Base-by-base conservation (phyloP, 805 yeast genomes). In the Wickerhamiella kazuoi region DNA sequence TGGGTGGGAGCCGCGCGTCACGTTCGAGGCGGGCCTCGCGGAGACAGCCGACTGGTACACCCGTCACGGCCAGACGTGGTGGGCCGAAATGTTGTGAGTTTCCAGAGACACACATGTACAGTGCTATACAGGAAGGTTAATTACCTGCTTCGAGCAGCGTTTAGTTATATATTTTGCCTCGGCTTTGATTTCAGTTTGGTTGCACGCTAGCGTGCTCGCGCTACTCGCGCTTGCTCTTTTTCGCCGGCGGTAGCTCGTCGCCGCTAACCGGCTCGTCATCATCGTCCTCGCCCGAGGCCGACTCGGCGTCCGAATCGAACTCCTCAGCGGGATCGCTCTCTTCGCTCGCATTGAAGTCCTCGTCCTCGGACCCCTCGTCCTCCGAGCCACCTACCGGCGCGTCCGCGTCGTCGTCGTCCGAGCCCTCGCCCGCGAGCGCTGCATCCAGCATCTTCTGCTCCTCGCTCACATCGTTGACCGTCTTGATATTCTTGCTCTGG, bases 381-480 rank as follows among this genome's bases (percentile, higher is more conserved):
- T 74, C 79, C 43, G 79, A 93, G 41, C 75, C 94, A 41, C 57
- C 68, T n/a, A n/a, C n/a, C n/a, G n/a, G n/a, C n/a, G n/a, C n/a
- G n/a, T n/a, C n/a, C 21, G 62, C 71, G 45, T 56, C 59, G 19
- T 59, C 63, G 14, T 47, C 57, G 36, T 62, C 67, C 44, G 61
- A 72, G 36, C 64, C 75, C 23, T 57, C 74, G 13, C 65, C 69
- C 37, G 64, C 74, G 54, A 83, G 66, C 4, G 82, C 94, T 43
- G 76, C 75, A 34, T 78, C 79, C 54, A 84, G 62, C 65, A 80
- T 68, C 37, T 76, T 76, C 60, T 84, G 83, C 32, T 87, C 93
- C 40, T 83, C 79, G 49, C 76, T 81, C 46, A 84, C 86, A 53
- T 87, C 97, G 55, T 86, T 86, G 63, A 76, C 79, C 38, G 87